Evolutionary conservation across 495 filamentous ascomycete species (phyloP).

Genomic region (Aspergillus ellipticus): DNA sequence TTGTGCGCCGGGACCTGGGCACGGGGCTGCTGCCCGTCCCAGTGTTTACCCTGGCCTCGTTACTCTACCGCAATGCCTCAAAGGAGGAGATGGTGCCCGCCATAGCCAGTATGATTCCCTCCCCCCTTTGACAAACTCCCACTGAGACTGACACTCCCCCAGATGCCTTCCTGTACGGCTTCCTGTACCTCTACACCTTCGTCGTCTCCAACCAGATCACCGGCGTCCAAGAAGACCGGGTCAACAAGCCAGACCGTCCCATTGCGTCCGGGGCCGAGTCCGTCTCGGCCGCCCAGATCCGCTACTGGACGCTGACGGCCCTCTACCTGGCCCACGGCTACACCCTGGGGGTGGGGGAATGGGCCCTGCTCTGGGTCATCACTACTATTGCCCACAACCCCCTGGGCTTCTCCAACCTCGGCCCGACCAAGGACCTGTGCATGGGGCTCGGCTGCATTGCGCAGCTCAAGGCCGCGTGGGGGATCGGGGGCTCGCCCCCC

Average conservation of each 20-base stretch:
- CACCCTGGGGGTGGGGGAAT: background rate
- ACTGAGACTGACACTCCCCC: background rate
- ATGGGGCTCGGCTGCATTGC: background rate
- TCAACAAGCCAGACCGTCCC: slow-evolving; percentile 2
- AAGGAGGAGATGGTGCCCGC: background rate
- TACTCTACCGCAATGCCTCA: background rate
- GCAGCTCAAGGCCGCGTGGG: background rate
- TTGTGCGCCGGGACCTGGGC: background rate
- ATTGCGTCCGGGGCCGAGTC: background rate
- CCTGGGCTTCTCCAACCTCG: background rate
- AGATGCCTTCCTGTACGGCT: background rate
- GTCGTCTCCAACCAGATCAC: slow-evolving; percentile 2
- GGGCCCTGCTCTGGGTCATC: background rate
- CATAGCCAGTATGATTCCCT: background rate
- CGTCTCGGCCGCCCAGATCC: background rate
- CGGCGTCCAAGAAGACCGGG: background rate
- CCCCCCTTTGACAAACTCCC: background rate
- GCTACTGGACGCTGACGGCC: background rate
- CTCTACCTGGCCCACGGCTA: background rate
- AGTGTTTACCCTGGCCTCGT: background rate
- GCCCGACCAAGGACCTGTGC: background rate
- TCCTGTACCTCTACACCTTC: slow-evolving; percentile 2
- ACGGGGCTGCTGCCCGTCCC: background rate
- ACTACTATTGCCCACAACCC: slow-evolving; percentile 1
- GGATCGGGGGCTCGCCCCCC: background rate